Evolutionary conservation across 305 asterid species (phyloP).

Genomic region (Ajuga reptans): DNA sequence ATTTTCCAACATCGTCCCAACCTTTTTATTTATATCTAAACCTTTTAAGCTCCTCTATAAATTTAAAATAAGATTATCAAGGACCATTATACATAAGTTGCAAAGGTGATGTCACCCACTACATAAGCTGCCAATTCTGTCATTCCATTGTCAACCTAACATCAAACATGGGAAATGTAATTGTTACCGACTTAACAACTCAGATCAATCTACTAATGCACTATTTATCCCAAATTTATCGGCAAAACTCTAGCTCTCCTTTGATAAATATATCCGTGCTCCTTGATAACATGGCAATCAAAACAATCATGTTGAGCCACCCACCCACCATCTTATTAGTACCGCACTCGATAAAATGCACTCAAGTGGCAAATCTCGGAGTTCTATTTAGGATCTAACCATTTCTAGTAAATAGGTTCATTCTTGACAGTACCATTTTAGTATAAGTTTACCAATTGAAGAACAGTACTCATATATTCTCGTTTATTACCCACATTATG

Average conservation of each 20-base stretch:
- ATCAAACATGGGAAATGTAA: neutral
- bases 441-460: neutral
- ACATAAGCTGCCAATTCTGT: neutral
- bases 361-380: neutral
- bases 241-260: neutral
- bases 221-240: neutral
- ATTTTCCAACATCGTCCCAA: neutral
- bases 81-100: no score
- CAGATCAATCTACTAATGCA: neutral
- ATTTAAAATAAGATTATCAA: neutral
- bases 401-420: neutral
- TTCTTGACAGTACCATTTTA: neutral
- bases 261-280: neutral
- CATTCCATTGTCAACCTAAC: neutral
- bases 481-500: neutral
- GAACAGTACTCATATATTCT: neutral
- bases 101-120: neutral
- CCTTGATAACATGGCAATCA: neutral
- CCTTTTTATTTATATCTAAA: neutral
- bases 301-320: neutral
- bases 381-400: neutral
- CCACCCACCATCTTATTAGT: neutral
- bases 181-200: neutral
- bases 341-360: neutral
- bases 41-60: neutral